Evolutionary conservation across 1,284 basidiomycete species (phyloP).

Genomic region (Trichosporon inkin): DNA sequence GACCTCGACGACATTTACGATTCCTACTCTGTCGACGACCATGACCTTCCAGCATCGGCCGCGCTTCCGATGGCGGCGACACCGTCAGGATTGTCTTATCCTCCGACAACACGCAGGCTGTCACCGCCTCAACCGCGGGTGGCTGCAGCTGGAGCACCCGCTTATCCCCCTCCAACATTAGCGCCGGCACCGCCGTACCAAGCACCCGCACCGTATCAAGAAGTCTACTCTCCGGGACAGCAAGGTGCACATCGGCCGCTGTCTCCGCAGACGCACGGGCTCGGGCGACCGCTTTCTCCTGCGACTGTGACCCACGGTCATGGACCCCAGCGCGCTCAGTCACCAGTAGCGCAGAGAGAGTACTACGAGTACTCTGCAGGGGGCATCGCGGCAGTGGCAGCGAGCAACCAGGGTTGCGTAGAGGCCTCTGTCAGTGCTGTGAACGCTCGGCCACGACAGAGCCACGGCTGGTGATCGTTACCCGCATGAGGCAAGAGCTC

Average conservation of each 20-base stretch:
- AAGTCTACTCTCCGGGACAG: not conserved
- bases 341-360: not conserved
- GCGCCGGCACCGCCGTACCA: not conserved
- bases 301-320: not conserved
- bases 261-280: not conserved
- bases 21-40: not conserved
- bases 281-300: not conserved
- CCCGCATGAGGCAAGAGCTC: too few relatives aligned
- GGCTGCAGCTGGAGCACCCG: not conserved
- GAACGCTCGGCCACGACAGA: not conserved
- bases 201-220: not conserved
- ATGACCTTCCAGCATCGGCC: not conserved
- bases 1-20: not conserved
- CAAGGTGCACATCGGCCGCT: not conserved
- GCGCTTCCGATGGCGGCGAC: not conserved
- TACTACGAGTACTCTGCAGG: slow-evolving; percentile 2
- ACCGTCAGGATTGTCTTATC: not conserved
- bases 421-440: not conserved
- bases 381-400: not conserved
- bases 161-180: not conserved
- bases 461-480: not conserved
- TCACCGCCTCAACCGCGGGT: slow-evolving; percentile 2
- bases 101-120: not conserved
- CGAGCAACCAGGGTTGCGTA: not conserved
- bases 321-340: not conserved